Evolutionary conservation across 805 yeast genomes (phyloP).

Genomic region (Myxozyma nipponensis): DNA sequence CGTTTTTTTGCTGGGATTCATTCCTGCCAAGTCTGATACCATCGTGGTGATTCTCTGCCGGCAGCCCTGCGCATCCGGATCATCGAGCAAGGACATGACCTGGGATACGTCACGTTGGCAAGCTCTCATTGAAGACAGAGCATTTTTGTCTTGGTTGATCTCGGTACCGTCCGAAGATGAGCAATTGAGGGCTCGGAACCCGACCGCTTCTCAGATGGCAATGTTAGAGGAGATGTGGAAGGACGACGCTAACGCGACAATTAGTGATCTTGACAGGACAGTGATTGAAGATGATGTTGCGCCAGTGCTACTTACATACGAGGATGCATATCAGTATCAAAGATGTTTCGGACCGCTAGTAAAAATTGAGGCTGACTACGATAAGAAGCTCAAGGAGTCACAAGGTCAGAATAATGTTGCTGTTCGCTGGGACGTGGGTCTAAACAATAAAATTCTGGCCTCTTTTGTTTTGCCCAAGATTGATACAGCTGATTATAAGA

Average conservation of each 20-base stretch:
- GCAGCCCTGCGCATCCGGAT: slow-evolving; percentile 59
- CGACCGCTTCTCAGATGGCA: slow-evolving; percentile 61
- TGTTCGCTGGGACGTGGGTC: slow-evolving; percentile 69
- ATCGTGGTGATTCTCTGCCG: slow-evolving; percentile 85
- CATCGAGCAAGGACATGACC: slow-evolving; percentile 59
- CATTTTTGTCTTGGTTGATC: slow-evolving; percentile 78
- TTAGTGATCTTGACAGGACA: slow-evolving; percentile 57
- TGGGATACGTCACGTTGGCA: slow-evolving; percentile 93
- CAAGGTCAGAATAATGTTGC: slow-evolving; percentile 69
- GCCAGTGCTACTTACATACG: slow-evolving; percentile 72
- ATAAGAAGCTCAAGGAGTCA: slow-evolving; percentile 67
- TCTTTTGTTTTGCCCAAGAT: slow-evolving; percentile 64
- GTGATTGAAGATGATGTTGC: slow-evolving; percentile 55
- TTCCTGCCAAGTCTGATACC: slow-evolving; percentile 78
- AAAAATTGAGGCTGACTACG: slow-evolving; percentile 76
- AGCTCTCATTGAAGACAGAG: slow-evolving; percentile 74
- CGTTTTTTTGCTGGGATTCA: slow-evolving; percentile 78
- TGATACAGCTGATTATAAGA: slow-evolving; percentile 59
- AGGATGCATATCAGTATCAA: slow-evolving; percentile 82
- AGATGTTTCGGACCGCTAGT: slow-evolving; percentile 80
- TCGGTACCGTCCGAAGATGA: slow-evolving; percentile 65
- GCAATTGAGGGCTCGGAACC: slow-evolving; percentile 49
- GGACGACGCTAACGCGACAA: slow-evolving; percentile 62
- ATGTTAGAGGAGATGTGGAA: slow-evolving; percentile 81
- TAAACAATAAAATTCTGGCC: slow-evolving; percentile 62